Base-by-base conservation (phyloP, 331 rosid genomes). In the Acacia pycnantha region DNA sequence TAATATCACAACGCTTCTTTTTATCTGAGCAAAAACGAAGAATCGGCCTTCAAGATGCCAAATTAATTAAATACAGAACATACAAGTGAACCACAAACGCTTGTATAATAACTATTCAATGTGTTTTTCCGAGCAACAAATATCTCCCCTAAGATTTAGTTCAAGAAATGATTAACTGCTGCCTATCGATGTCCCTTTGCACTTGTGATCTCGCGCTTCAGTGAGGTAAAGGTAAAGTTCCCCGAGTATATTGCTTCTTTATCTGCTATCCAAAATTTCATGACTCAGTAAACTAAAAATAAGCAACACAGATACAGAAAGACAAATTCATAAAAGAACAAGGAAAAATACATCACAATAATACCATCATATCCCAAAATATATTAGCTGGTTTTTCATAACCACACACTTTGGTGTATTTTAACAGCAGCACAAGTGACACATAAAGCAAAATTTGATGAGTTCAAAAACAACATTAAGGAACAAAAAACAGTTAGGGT, bases 161-260 rank as follows among this genome's bases (percentile, higher is more conserved):
- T 77, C 64, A 8, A 29, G 50, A 70, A 58, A 47, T 61, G 71
- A 27, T 18, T 76, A 53, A 77, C 74, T 76, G 79, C 72, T 79
- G 72, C 6, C 41, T 37, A 37, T 37, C 6, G 41, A 69, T 18
- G 54, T 53, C 44, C 80, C 73, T 74, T 67, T 51, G 79, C 41
- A 40, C 74, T 83, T 82, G 44, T 65, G 83, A 77, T 83, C 81
- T 85, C 85, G 2, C 70, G 65, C 87, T 93, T 86, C 88, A 95
- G 77, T n/a, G 93, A 73, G 56, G 96, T 88, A 85, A 95, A 93
- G 88, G 73, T 83, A 86, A 95, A 95, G 81, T 95, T 95, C 79
- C 98, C 98, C 1, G 98, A 89, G 37, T 70, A 75, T 70, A 95
- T 84, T 58, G 97, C 91, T 82, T 89, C 98, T 88, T 83, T 93